Conservation (phyloP, 345 rosid genomes). For the Cardamine occulta region DNA sequence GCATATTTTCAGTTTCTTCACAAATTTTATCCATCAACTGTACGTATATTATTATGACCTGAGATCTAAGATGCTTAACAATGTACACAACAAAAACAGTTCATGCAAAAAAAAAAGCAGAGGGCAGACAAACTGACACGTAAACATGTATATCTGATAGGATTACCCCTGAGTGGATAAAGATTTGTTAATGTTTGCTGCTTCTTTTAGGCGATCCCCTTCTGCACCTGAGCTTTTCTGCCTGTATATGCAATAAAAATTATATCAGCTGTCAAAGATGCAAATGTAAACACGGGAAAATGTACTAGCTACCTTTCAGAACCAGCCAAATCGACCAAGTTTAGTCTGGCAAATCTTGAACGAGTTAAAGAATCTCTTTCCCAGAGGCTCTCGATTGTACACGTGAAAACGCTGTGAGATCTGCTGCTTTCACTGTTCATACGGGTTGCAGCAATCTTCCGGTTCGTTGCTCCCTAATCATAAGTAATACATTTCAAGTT, state of each 20-base stretch:
- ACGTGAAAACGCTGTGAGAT: conserved; percentile 96
- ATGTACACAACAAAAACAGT: conserved; percentile 29
- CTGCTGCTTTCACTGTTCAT: conserved; percentile 99
- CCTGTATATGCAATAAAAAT: conserved; percentile 50
- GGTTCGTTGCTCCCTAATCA: conserved; percentile 78
- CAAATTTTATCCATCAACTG: background rate
- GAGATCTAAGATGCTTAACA: conserved; percentile 21
- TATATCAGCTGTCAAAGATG: conserved; percentile 24
- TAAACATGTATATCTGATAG: conserved; percentile 28
- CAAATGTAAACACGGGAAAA: background rate
- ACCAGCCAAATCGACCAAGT: conserved; percentile 96
- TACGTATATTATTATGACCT: background rate
- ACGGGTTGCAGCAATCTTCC: conserved; percentile 85
- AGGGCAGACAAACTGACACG: conserved; percentile 29
- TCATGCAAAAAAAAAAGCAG: conserved; percentile 17
- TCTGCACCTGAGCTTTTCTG: conserved; percentile 98
- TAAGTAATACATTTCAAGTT: conserved; percentile 17
- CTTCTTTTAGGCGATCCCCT: conserved; percentile 97
- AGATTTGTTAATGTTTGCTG: conserved; percentile 94
- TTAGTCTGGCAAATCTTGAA: conserved; percentile 88
- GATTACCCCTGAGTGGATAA: conserved; percentile 91
- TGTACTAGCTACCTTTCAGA: conserved; percentile 77
- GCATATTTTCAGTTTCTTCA: conserved; percentile 13
- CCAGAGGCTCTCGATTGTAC: conserved; percentile 89
- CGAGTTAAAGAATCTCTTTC: conserved; percentile 82